Evolutionary conservation across 108 stramenopile species (phyloP), one percentile per base, ranked within the genome.

Genomic region (Cyclotella kingstonii): DNA sequence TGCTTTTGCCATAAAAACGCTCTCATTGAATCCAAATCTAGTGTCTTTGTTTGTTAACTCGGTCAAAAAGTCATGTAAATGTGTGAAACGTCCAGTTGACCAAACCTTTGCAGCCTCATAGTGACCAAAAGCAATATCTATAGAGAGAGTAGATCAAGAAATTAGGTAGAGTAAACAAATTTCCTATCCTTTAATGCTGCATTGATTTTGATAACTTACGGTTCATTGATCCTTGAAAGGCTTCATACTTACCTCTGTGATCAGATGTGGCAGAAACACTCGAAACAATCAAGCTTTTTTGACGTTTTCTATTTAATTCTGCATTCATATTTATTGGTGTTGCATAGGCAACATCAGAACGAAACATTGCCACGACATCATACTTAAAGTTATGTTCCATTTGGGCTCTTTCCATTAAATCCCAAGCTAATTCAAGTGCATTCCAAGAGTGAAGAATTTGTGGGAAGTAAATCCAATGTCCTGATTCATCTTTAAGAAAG

Each of bases 61-160:
- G 4, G 51, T 46, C 36, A 73, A 68, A 28, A 53, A 49, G 8
- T 78, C 21, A 15, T 84, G 68, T 1, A 80, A 21, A 3, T 52
- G 42, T 0, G 23, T 1, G 46, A 84, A 84, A 2, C 83, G 72
- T 46, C 68, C 45, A n/a, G 77, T 73, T 9, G 79, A 58, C 79
- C 79, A 84, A 15, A 84, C 46, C 38, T 76, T 51, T 12, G 73
- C 68, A 2, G 63, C 76, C 3, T 76, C 51, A 60, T 63, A 63
- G 1, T 76, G 53, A 9, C 83, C 83, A 51, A 68, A 66, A 17
- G 80, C 60, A 68, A 84, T 75, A 11, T 39, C 83, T 76, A 57
- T 76, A 70, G 31, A 28, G 26, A 21, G 1, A 4, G 1, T 8
- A 36, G 35, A 36, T 15, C 11, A 38, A 22, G 17, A 36, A 54